Conservation (phyloP, 768 basidiomycete species). For the Rhodotorula sphaerocarpa region DNA sequence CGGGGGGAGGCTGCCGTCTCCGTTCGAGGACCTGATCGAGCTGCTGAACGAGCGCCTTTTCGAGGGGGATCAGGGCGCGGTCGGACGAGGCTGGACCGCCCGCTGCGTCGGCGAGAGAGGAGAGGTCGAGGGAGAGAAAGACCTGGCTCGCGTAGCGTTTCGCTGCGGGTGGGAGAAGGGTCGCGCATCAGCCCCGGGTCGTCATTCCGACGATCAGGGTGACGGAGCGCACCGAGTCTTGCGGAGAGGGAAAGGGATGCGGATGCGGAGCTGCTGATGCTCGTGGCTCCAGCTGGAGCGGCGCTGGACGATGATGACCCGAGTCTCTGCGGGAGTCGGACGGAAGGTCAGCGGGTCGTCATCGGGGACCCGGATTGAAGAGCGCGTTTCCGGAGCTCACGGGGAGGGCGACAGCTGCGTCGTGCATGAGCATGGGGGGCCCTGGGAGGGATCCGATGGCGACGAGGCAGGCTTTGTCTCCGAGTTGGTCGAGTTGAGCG, state of each 20-base stretch:
- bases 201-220: neutral
- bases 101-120: neutral
- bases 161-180: slow-evolving; percentile 5
- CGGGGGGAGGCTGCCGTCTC: neutral
- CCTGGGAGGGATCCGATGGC: slow-evolving; percentile 5
- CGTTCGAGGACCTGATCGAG: neutral
- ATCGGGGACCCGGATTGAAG: neutral
- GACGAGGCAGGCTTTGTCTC: neutral
- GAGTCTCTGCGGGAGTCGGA: neutral
- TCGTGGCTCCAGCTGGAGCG: neutral
- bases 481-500: slow-evolving; percentile 16
- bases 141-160: slow-evolving; percentile 31
- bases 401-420: slow-evolving; percentile 22
- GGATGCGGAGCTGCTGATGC: neutral
- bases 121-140: slow-evolving; percentile 34
- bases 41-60: slow-evolving; percentile 3
- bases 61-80: neutral
- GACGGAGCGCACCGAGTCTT: slow-evolving; percentile 6
- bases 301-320: slow-evolving; percentile 1
- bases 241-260: slow-evolving; percentile 13
- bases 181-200: neutral
- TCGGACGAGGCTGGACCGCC: neutral
- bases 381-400: slow-evolving; percentile 7
- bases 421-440: slow-evolving; percentile 4
- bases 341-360: neutral